Conservation (phyloP, 106 monocot species). For the Triglochin maritima region DNA sequence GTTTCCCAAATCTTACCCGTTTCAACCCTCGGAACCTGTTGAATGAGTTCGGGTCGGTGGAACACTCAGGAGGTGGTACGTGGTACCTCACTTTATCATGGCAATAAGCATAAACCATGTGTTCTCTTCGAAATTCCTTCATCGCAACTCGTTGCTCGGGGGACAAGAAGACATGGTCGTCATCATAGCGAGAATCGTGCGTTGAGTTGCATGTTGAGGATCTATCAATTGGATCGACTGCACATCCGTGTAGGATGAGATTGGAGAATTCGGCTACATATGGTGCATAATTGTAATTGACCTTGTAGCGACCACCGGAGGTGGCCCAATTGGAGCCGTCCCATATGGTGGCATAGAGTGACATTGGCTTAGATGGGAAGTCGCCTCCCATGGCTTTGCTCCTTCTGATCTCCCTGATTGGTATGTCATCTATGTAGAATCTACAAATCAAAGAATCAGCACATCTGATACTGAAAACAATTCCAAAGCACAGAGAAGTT, state of each 20-base stretch:
- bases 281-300: constrained; percentile 35
- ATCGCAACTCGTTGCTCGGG: constrained; percentile 34
- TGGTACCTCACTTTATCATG: constrained; percentile 43
- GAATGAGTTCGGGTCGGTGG: not conserved
- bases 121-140: constrained; percentile 21
- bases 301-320: constrained; percentile 31
- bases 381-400: constrained; percentile 36
- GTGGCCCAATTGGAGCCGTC: constrained; percentile 46
- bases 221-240: constrained; percentile 21
- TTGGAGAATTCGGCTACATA: constrained; percentile 33
- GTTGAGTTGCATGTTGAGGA: constrained; percentile 6
- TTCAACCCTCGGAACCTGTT: not conserved
- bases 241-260: constrained; percentile 34
- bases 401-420: constrained; percentile 29
- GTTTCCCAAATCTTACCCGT: not conserved
- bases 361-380: constrained; percentile 49
- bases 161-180: constrained; percentile 15
- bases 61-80: constrained; percentile 32
- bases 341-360: constrained; percentile 54
- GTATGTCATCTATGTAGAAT: constrained; percentile 41
- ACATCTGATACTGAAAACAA: no score
- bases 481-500: no score
- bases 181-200: constrained; percentile 9
- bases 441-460: not conserved
- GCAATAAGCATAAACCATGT: constrained; percentile 57